Percentiles rank a stretch among this genome's conserved stretches.
Evolutionary conservation across 1,284 basidiomycete genomes (phyloP).

Genomic region (Thelephora terrestris): DNA sequence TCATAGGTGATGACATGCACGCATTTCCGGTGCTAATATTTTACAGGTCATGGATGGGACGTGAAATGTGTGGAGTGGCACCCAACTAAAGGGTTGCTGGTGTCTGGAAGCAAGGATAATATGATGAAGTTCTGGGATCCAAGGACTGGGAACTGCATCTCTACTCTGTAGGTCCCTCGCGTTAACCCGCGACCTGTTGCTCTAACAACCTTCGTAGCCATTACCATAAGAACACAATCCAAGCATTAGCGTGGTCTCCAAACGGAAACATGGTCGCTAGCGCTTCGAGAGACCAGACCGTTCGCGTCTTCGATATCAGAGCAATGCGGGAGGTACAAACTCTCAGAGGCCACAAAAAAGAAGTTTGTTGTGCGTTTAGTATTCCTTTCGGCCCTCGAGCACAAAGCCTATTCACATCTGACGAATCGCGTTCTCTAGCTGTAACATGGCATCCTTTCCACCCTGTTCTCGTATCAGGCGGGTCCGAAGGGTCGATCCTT

Average conservation of each 20-base stretch:
- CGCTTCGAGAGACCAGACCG: conserved; percentile 87
- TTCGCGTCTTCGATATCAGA: conserved; percentile 96
- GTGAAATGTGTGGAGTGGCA: conserved; percentile 99
- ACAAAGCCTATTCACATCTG: not conserved
- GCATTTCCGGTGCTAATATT: not conserved
- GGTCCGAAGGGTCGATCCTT: conserved; percentile 85
- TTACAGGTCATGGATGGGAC: conserved; percentile 90
- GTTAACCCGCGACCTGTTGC: not conserved
- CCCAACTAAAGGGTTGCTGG: conserved; percentile 88
- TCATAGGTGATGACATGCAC: conserved; percentile 9
- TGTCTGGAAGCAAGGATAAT: conserved; percentile 95
- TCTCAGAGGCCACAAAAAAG: conserved; percentile 92
- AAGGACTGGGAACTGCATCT: conserved; percentile 76
- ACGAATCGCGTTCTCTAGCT: conserved; percentile 32
- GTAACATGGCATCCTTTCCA: conserved; percentile 95
- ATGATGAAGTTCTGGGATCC: conserved; percentile 99
- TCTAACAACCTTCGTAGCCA: conserved; percentile 42
- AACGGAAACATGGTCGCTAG: conserved; percentile 91
- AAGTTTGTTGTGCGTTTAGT: conserved; percentile 81
- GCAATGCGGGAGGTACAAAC: conserved; percentile 92
- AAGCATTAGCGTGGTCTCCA: conserved; percentile 87
- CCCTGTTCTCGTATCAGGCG: conserved; percentile 86
- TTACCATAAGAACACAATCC: conserved; percentile 95
- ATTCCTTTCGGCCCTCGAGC: not conserved
- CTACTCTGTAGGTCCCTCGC: conserved; percentile 58